These are phyloP conservation scores for Alnus rubra DNA, from an alignment of 306 rosid genomes.

Conservation along the genomic window DNA sequence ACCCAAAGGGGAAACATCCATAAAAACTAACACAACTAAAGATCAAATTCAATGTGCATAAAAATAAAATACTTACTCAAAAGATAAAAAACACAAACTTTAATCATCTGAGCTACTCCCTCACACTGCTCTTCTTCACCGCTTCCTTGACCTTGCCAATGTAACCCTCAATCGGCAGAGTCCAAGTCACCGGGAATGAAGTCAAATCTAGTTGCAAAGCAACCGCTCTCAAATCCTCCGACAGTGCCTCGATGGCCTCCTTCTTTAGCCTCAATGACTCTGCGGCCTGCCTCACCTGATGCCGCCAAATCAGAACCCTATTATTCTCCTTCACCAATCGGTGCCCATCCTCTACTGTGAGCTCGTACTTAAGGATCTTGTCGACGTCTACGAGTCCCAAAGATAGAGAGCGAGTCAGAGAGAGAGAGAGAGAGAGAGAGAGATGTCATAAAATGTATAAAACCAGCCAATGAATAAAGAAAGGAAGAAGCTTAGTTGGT, in stretches of 20 bases:
- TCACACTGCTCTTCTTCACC: constrained; percentile 63
- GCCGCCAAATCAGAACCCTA: constrained; percentile 74
- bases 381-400: not conserved
- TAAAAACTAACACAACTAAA: too few relatives aligned
- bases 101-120: constrained; percentile 68
- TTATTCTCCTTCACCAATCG: constrained; percentile 90
- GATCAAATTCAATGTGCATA: too few relatives aligned
- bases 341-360: constrained; percentile 66
- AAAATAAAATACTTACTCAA: not conserved
- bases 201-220: constrained; percentile 50
- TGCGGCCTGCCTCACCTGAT: constrained; percentile 76
- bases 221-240: constrained; percentile 66
- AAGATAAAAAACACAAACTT: not conserved
- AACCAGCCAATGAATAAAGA: too few relatives aligned
- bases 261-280: constrained; percentile 68
- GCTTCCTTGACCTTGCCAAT: constrained; percentile 79
- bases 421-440: too few relatives aligned
- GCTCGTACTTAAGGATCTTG: not conserved
- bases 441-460: too few relatives aligned
- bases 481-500: too few relatives aligned
- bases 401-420: not conserved
- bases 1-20: too few relatives aligned
- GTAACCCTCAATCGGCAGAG: constrained; percentile 78
- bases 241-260: constrained; percentile 87
- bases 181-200: constrained; percentile 65